Evolutionary conservation across 352 stramenopile genomes (phyloP), one percentile per base, ranked within the genome.

Genomic region (Phytophthora litchii): DNA sequence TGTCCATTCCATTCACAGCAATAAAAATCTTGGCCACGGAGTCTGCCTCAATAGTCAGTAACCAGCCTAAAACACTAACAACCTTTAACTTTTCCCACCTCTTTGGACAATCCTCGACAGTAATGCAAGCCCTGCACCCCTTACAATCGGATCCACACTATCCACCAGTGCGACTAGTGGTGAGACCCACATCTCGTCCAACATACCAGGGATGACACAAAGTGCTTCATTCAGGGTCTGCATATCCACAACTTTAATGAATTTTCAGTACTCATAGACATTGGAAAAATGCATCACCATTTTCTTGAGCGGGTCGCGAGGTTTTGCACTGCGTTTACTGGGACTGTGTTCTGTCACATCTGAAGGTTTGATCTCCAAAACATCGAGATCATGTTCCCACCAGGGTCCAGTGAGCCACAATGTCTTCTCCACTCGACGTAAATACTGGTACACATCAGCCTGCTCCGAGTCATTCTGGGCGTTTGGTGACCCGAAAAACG

Each of bases 181-280:
- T 2, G 79, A 79, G 17, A 91, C 60, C 81, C 80, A 93, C 19
- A 54, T 61, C 23, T 91, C 74, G 42, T 86, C 72, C 68, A 93
- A 72, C 48, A 93, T 65, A 13, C 57, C 50, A 20, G 83, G 81
- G 10, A 93, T 51, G 5, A 72, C 46, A 10, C 48, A n/a, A 11
- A 89, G 54, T 32, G 83, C 83, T 54, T 89, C 71, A 19, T 64
- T 57, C 7, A 70, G 32, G 0, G 67, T 74, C 80, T 90, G 35
- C 19, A 49, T 11, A 13, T n/a, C 2, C 21, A 46, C n/a, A 51
- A 8, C 27, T 38, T 13, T 45, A 40, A 41, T 43, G 2, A 29
- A 10, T 29, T 25, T 8, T 35, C 17, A 10, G 38, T 4, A 13
- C 2, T 16, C 19, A 29, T 27, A 29, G n/a, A 31, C 21, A 38